A percentile compares a stretch with the other conserved stretches of the same genome.
Conservation (phyloP, 2,329 filamentous ascomycete genomes). For the Colletotrichum eleusines region DNA sequence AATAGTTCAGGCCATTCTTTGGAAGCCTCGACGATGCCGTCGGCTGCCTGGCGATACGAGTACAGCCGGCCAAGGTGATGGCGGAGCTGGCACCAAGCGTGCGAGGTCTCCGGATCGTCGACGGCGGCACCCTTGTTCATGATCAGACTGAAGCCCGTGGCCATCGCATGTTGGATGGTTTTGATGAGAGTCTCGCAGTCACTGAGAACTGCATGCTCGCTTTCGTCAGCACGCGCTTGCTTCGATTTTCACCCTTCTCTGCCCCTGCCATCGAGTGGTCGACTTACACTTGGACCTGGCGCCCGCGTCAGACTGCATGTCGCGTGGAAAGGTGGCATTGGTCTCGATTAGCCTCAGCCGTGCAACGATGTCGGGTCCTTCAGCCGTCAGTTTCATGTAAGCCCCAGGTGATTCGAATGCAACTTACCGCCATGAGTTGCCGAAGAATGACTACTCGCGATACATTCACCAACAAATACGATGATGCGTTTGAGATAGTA, state of each 20-base stretch:
- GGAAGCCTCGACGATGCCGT: neutral
- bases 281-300: neutral
- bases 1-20: neutral
- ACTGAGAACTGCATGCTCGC: neutral
- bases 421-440: neutral
- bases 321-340: neutral
- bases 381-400: neutral
- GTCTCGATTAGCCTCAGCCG: neutral
- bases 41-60: neutral
- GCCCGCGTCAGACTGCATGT: neutral
- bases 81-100: neutral
- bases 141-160: neutral
- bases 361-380: neutral
- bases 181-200: neutral
- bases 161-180: neutral
- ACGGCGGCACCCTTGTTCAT: neutral
- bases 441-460: neutral
- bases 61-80: neutral
- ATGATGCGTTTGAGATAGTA: neutral
- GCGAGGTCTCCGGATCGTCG: neutral
- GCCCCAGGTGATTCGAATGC: no score
- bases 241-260: neutral
- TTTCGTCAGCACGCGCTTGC: neutral
- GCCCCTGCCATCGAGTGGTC: neutral
- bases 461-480: neutral